Evolutionary conservation across 768 basidiomycete genomes (phyloP).

Genomic region (Pleurotus ostreatus): DNA sequence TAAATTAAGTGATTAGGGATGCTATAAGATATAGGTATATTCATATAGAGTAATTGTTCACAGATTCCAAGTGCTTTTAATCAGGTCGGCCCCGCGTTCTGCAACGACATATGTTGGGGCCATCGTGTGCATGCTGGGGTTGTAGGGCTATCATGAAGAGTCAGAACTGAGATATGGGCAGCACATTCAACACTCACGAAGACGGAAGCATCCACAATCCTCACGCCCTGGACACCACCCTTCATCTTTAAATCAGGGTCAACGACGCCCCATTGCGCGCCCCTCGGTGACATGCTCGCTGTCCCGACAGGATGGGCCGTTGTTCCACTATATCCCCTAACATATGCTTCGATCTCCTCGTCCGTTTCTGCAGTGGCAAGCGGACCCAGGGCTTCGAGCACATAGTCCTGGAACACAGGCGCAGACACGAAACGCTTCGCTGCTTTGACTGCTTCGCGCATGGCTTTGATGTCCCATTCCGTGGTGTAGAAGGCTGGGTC

Average conservation of each 20-base stretch:
- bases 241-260: constrained; percentile 31
- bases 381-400: constrained; percentile 15
- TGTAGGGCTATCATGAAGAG: neutral
- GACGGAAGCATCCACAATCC: constrained; percentile 36
- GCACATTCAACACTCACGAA: constrained; percentile 19
- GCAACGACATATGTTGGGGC: neutral
- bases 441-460: constrained; percentile 23
- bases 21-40: no score
- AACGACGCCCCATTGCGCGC: constrained; percentile 26
- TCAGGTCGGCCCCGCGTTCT: neutral
- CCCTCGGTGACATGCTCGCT: constrained; percentile 24
- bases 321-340: no score
- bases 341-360: no score
- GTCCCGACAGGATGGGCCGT: constrained; percentile 23
- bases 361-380: no score
- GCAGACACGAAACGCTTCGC: constrained; percentile 21
- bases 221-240: constrained; percentile 19
- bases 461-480: constrained; percentile 19
- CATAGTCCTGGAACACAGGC: constrained; percentile 22
- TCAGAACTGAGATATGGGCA: neutral
- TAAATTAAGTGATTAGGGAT: no score
- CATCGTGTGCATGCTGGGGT: neutral
- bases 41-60: no score
- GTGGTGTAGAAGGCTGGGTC: constrained; percentile 18
- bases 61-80: neutral